Percentiles rank a stretch among this genome's conserved stretches.
These are phyloP conservation scores for Piromyces finnis DNA, from an alignment of 192 early-diverging fungal genomes.

Conservation along the genomic window DNA sequence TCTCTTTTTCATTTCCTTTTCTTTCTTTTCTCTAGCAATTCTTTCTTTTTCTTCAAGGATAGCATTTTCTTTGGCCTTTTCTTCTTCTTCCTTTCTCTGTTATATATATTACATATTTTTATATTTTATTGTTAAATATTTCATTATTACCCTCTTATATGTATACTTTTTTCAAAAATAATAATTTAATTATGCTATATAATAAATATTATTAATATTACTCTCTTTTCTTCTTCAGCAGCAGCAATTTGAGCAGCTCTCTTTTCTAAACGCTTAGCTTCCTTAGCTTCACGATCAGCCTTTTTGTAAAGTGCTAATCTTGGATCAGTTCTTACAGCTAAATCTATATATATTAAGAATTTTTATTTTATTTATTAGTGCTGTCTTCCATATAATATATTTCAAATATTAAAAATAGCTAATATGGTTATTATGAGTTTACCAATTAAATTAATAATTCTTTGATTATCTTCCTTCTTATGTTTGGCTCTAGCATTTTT, in stretches of 20 bases:
- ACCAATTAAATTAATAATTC: slow-evolving; percentile 20
- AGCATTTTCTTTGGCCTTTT: not conserved
- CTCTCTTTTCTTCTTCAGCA: slow-evolving; percentile 24
- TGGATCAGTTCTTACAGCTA: slow-evolving; percentile 68
- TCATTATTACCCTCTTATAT: too few species aligned
- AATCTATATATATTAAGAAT: too few species aligned
- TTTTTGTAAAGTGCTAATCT: slow-evolving; percentile 78
- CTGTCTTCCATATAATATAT: too few species aligned
- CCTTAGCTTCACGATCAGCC: slow-evolving; percentile 75
- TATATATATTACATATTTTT: not conserved
- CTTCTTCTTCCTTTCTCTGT: not conserved
- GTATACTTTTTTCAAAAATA: too few species aligned
- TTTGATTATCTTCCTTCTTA: slow-evolving; percentile 96
- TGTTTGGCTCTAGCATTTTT: slow-evolving; percentile 67
- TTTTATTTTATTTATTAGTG: too few species aligned
- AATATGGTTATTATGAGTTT: not conserved
- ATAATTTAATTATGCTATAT: too few species aligned
- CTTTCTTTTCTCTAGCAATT: slow-evolving; percentile 29
- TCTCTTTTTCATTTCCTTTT: slow-evolving; percentile 74
- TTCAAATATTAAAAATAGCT: too few species aligned
- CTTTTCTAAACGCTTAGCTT: slow-evolving; percentile 77
- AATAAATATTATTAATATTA: too few species aligned
- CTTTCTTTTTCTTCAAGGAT: slow-evolving; percentile 10
- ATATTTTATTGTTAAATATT: too few species aligned
- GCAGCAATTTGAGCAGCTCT: slow-evolving; percentile 40